Conservation (phyloP, 352 stramenopile species). For the Phytophthora agathidicida region DNA sequence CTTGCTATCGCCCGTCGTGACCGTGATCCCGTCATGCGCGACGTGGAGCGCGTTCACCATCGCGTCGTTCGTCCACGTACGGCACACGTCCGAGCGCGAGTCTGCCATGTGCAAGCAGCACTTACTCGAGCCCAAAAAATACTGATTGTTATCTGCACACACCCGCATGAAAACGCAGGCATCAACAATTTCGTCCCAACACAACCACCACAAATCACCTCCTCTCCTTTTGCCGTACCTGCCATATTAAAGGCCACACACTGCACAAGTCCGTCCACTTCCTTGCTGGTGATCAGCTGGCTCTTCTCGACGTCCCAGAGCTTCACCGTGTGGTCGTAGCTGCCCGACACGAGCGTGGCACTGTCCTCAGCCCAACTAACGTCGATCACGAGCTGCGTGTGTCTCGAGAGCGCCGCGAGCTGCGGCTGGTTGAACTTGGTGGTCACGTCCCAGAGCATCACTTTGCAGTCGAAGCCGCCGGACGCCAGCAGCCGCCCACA, state of each 20-base stretch:
- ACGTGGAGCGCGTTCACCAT: slow-evolving; percentile 90
- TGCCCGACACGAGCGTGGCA: slow-evolving; percentile 71
- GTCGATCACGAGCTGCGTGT: slow-evolving; percentile 88
- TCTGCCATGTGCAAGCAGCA: slow-evolving; percentile 78
- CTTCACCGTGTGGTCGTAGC: slow-evolving; percentile 90
- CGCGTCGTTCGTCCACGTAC: slow-evolving; percentile 82
- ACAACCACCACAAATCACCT: background rate
- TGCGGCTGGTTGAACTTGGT: slow-evolving; percentile 91
- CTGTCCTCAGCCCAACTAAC: slow-evolving; percentile 86
- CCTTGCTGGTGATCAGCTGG: slow-evolving; percentile 60
- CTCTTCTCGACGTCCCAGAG: slow-evolving; percentile 88
- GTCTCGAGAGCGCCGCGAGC: slow-evolving; percentile 72
- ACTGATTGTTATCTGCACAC: slow-evolving; percentile 76
- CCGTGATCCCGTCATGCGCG: slow-evolving; percentile 70
- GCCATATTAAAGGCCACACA: slow-evolving; percentile 85
- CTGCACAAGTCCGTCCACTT: slow-evolving; percentile 83
- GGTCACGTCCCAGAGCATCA: slow-evolving; percentile 88
- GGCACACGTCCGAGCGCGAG: slow-evolving; percentile 57
- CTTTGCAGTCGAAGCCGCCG: slow-evolving; percentile 81
- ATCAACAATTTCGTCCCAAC: background rate
- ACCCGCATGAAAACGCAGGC: background rate
- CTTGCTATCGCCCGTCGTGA: slow-evolving; percentile 88
- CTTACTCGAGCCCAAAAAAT: slow-evolving; percentile 85
- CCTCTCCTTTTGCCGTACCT: slow-evolving; percentile 36
- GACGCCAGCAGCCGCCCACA: slow-evolving; percentile 82